Base-by-base conservation (phyloP, 202 grass and related monocot genomes). In the Elaeis oleifera region DNA sequence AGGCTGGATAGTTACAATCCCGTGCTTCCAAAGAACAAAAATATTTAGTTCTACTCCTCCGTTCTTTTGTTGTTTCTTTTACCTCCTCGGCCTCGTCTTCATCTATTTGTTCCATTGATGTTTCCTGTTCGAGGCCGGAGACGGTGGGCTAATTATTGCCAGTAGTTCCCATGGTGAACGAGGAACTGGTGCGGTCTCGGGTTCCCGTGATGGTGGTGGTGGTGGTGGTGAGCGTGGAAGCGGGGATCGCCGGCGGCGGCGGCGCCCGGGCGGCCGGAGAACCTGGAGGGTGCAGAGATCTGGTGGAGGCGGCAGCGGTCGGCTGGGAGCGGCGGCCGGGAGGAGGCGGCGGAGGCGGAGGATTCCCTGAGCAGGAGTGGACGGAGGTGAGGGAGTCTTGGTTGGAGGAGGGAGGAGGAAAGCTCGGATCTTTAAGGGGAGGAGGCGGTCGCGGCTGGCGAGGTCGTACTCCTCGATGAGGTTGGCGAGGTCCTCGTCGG, bases 401-500 rank as follows among this genome's bases (percentile, higher is more conserved):
- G 71, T 56, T 6, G 60, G 3, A 51, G 80, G 72, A 79, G 74
- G 48, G 11, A 48, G 6, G 8, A 95, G 58, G 68, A 95, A 95
- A 4, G 80, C 77, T 5, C 90, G 78, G 61, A 95, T 75, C 69
- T 90, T 95, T 49, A 78, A 65, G 20, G 31, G 74, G 23, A 63
- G 63, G 18, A 74, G 36, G 0, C 61, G 61, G 15, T 75, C 80
- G 9, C 70, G 63, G 31, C 57, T 74, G 11, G 78, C 83, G 0
- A 51, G 60, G n/a, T 90, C 75, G 61, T 95, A 95, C 65, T 82
- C 90, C 27, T 79, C 65, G 25, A 90, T 21, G 4, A 95, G 71
- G 79, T 87, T 82, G 49, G 78, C 62, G 11, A 95, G 69, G 44
- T 90, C 90, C 58, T 87, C 85, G 51, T 90, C 75, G 29, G 75